phyloP scores from a whole-genome alignment of 495 filamentous ascomycete species.

The Acidiella bohemica region DNA sequence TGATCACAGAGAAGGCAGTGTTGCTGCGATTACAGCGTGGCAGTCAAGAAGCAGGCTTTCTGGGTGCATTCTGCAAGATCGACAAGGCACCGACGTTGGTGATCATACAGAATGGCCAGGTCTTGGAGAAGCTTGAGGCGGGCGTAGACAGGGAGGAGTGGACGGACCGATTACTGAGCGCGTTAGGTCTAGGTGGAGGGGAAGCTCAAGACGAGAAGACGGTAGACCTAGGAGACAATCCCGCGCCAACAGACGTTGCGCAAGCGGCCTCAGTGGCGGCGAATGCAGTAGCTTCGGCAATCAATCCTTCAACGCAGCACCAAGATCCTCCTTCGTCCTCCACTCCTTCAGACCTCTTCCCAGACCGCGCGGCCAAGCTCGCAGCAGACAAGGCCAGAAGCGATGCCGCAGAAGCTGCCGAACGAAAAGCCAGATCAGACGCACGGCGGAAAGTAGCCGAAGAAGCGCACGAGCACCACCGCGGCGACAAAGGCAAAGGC shows the following conservation, averaged over 20 bases:
- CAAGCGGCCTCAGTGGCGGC: neutral
- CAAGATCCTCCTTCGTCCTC: neutral
- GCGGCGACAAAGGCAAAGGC: constrained; percentile 20
- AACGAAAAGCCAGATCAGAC: constrained; percentile 7
- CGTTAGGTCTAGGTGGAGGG: constrained; percentile 1
- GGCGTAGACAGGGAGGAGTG: constrained; percentile 12
- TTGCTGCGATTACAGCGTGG: constrained; percentile 53
- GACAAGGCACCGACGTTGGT: constrained; percentile 59
- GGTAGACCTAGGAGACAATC: neutral
- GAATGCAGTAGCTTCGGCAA: neutral
- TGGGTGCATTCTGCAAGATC: constrained; percentile 68
- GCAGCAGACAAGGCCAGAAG: constrained; percentile 12
- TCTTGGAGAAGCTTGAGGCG: constrained; percentile 13
- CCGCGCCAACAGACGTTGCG: neutral
- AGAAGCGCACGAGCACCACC: constrained; percentile 3
- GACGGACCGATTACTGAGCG: constrained; percentile 5
- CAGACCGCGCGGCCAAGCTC: constrained; percentile 14
- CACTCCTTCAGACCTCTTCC: constrained; percentile 6
- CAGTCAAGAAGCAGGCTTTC: constrained; percentile 64
- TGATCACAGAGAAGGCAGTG: constrained; percentile 47
- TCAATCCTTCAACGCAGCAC: neutral
- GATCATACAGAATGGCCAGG: constrained; percentile 42
- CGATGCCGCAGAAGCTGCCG: constrained; percentile 16
- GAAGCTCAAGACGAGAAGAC: constrained; percentile 1
- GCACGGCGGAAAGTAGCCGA: constrained; percentile 13